Evolutionary conservation across 768 basidiomycete genomes (phyloP).

Genomic region (Rhodotorula graminis): DNA sequence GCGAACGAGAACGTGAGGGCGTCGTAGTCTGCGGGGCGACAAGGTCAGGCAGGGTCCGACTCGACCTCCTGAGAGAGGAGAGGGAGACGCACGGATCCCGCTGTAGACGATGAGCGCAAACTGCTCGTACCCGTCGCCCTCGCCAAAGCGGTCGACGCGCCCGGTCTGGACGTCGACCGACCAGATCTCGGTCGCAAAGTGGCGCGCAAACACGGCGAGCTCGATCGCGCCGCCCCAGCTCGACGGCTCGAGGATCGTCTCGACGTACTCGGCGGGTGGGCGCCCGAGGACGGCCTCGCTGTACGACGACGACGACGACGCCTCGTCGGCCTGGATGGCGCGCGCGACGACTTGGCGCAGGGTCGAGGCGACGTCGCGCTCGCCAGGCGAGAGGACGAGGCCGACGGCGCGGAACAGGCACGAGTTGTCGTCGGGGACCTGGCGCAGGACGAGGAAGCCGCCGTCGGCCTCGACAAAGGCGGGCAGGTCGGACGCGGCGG

Average conservation of each 20-base stretch:
- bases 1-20: slow-evolving; percentile 76
- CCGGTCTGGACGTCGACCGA: slow-evolving; percentile 25
- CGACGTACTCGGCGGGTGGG: slow-evolving; percentile 65
- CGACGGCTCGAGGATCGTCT: slow-evolving; percentile 68
- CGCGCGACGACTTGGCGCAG: slow-evolving; percentile 81
- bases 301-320: slow-evolving; percentile 48
- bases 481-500: slow-evolving; percentile 8
- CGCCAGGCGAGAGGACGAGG: slow-evolving; percentile 73
- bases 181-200: slow-evolving; percentile 74
- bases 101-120: slow-evolving; percentile 76
- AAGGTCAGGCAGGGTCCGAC: too few relatives aligned
- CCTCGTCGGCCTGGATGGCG: slow-evolving; percentile 63
- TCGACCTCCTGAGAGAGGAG: too few relatives aligned
- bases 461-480: slow-evolving; percentile 39
- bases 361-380: slow-evolving; percentile 60
- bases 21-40: slow-evolving; percentile 64
- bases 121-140: slow-evolving; percentile 43
- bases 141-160: slow-evolving; percentile 23
- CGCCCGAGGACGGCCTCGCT: slow-evolving; percentile 75
- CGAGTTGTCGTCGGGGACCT: slow-evolving; percentile 96
- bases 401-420: slow-evolving; percentile 87
- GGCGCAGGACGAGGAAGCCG: slow-evolving; percentile 41
- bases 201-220: slow-evolving; percentile 71
- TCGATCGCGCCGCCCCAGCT: slow-evolving; percentile 96
- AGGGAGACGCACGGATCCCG: slow-evolving; percentile 60